Percentiles rank a stretch among this genome's conserved stretches.
phyloP scores from a whole-genome alignment of 139 green algal species.

The Marvania coccoides region DNA sequence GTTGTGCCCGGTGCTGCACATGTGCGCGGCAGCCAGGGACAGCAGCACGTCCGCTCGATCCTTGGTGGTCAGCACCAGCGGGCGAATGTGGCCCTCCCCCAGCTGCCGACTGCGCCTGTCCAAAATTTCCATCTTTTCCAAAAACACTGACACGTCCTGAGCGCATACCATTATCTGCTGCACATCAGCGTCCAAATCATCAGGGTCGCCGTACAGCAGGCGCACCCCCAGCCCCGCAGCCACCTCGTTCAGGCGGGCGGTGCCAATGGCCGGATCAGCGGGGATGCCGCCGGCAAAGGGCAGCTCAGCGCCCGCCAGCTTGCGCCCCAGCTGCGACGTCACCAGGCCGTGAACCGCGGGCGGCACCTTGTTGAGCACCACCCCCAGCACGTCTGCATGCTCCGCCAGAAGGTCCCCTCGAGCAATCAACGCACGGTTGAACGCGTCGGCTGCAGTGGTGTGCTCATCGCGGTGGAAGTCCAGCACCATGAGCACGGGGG shows the following conservation, averaged over 20 bases:
- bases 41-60: conserved; percentile 44
- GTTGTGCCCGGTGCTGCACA: conserved; percentile 30
- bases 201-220: conserved; percentile 43
- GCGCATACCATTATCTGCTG: conserved; percentile 33
- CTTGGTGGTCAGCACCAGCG: conserved; percentile 41
- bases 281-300: conserved; percentile 53
- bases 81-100: conserved; percentile 6
- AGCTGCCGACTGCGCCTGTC: background rate
- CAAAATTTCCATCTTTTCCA: conserved; percentile 32
- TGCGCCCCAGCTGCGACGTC: conserved; percentile 10
- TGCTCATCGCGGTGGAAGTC: conserved; percentile 20
- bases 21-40: conserved; percentile 25
- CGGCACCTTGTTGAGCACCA: conserved; percentile 57
- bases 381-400: conserved; percentile 41
- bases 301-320: conserved; percentile 30
- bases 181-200: conserved; percentile 39
- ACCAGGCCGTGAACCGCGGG: conserved; percentile 15
- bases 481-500: conserved; percentile 53
- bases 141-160: conserved; percentile 41
- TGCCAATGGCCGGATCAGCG: conserved; percentile 38
- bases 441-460: conserved; percentile 16
- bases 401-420: conserved; percentile 32
- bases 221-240: conserved; percentile 30
- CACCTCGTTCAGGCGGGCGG: conserved; percentile 58
- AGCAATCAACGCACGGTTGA: conserved; percentile 26